Evolutionary conservation across 2,329 filamentous ascomycete genomes (phyloP).

Genomic region (Diaporthe ilicicola): DNA sequence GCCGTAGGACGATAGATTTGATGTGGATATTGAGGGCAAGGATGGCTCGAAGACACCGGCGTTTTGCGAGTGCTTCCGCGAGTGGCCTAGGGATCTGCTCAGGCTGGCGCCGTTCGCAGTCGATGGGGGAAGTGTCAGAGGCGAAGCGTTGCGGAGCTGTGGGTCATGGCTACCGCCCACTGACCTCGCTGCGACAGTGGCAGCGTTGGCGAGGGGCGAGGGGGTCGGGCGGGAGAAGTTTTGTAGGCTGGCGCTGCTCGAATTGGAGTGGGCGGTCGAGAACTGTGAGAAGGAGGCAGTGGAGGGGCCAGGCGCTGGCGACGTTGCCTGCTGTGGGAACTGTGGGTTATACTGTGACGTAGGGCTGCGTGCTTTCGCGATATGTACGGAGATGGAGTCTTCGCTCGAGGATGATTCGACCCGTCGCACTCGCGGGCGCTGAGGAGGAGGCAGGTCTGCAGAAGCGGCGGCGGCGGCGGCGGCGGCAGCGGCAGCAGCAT

Average conservation of each 20-base stretch:
- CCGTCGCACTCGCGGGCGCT: conserved; percentile 49
- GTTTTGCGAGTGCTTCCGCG: conserved; percentile 74
- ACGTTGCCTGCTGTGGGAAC: conserved; percentile 36
- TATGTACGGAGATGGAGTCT: conserved; percentile 41
- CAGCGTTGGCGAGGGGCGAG: conserved; percentile 40
- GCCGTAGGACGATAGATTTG: conserved; percentile 59
- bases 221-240: conserved; percentile 67
- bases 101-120: conserved; percentile 43
- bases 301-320: conserved; percentile 38
- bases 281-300: conserved; percentile 60
- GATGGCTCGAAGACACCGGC: conserved; percentile 81
- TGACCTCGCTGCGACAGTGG: conserved; percentile 37
- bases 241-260: conserved; percentile 58
- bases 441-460: conserved; percentile 34
- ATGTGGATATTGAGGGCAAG: conserved; percentile 68
- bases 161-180: conserved; percentile 35
- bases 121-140: conserved; percentile 50
- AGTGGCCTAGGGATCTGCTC: conserved; percentile 51
- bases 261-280: conserved; percentile 53
- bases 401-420: conserved; percentile 58
- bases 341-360: conserved; percentile 32
- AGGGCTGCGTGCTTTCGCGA: conserved; percentile 55
- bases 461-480: conserved; percentile 45
- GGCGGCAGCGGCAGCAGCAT: conserved; percentile 42
- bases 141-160: conserved; percentile 49